These are phyloP conservation scores for Dalbergia oliveri DNA, from an alignment of 306 rosid species.

Conservation along the genomic window DNA sequence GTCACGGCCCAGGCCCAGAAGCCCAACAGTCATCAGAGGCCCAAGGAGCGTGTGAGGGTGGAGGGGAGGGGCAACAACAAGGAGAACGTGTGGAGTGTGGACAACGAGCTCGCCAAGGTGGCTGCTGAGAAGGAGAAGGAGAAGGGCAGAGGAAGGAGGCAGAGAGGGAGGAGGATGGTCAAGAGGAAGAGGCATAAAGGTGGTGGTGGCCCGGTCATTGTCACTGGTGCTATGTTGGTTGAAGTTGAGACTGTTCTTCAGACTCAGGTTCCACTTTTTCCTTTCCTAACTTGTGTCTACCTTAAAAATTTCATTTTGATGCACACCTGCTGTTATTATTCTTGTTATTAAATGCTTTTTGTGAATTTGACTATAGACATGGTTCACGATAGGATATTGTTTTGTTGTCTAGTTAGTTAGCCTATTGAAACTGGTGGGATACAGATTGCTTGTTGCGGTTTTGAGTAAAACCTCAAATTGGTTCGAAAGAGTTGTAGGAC, in stretches of 20 bases:
- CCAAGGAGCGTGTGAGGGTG: slow-evolving; percentile 40
- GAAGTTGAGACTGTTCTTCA: slow-evolving; percentile 92
- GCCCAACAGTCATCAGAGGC: slow-evolving; percentile 43
- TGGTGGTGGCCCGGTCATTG: slow-evolving; percentile 54
- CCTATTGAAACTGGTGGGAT: neutral
- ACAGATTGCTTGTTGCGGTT: neutral
- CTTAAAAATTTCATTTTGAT: slow-evolving; percentile 21
- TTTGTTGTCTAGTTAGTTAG: neutral
- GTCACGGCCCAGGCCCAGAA: slow-evolving; percentile 51
- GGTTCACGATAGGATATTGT: neutral
- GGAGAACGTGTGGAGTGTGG: slow-evolving; percentile 92
- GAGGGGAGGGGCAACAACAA: slow-evolving; percentile 60
- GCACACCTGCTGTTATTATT: slow-evolving; percentile 10
- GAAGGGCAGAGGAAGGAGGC: slow-evolving; percentile 48
- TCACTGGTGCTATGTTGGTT: slow-evolving; percentile 82
- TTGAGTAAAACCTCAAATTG: too few species aligned
- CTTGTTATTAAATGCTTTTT: too few species aligned
- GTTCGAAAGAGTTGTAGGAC: too few species aligned
- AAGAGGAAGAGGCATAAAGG: slow-evolving; percentile 59
- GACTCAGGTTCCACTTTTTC: slow-evolving; percentile 67
- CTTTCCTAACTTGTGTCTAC: slow-evolving; percentile 21
- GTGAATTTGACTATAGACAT: neutral
- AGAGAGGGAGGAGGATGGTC: slow-evolving; percentile 53
- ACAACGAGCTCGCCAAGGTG: slow-evolving; percentile 66
- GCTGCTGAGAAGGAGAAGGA: slow-evolving; percentile 53